Conservation (phyloP, 148 eudicot species). For the Camellia lanceoleosa region DNA sequence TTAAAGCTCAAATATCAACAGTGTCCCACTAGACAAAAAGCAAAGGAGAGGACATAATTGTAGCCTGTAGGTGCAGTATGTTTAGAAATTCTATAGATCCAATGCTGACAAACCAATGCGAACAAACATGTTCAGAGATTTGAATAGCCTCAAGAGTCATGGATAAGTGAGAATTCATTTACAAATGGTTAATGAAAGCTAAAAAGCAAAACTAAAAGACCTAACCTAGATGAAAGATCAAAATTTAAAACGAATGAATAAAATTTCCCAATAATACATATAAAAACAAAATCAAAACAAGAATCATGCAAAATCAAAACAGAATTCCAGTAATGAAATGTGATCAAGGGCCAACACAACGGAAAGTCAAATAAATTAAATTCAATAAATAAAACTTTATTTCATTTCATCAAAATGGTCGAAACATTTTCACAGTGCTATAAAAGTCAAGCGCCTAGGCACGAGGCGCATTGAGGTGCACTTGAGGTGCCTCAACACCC, state of each 20-base stretch:
- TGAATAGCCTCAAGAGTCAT: neutral
- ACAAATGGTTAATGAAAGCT: neutral
- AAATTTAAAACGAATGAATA: neutral
- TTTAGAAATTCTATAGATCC: neutral
- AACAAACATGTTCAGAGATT: neutral
- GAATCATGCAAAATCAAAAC: neutral
- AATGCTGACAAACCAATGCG: neutral
- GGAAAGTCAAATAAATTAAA: neutral
- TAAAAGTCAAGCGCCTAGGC: too few relatives aligned
- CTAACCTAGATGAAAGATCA: neutral
- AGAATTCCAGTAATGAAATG: neutral
- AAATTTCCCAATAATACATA: neutral
- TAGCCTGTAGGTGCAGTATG: too few relatives aligned
- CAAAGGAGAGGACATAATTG: neutral
- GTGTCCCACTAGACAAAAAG: neutral
- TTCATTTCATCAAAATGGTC: too few relatives aligned
- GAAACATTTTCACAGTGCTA: too few relatives aligned
- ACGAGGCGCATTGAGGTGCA: too few relatives aligned
- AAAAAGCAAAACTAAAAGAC: neutral
- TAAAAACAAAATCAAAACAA: neutral
- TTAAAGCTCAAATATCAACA: neutral
- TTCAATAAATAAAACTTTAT: too few relatives aligned
- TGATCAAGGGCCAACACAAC: neutral
- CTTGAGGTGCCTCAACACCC: too few relatives aligned
- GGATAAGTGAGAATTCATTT: neutral